phyloP scores from a whole-genome alignment of 208 protist species.

The Crithidia sp. region DNA sequence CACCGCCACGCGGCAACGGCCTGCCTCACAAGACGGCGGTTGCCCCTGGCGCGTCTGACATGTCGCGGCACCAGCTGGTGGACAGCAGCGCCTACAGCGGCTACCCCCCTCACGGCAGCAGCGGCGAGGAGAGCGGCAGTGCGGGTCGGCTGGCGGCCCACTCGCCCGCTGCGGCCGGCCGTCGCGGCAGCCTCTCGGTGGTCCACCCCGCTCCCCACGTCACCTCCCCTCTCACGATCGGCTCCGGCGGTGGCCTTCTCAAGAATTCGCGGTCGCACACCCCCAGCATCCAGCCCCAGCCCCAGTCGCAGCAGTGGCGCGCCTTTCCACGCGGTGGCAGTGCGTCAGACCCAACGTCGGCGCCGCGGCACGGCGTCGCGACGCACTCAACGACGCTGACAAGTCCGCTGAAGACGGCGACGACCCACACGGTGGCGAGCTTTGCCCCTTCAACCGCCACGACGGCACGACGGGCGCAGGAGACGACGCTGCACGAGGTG shows the following conservation, averaged over 20 bases:
- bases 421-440: background rate
- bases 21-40: background rate
- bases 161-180: background rate
- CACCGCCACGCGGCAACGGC: background rate
- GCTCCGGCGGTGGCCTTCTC: background rate
- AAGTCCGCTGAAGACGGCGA: background rate
- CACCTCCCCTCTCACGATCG: background rate
- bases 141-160: background rate
- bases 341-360: background rate
- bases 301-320: constrained; percentile 22
- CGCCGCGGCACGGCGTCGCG: background rate
- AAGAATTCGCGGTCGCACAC: constrained; percentile 10
- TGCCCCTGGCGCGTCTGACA: too few species aligned
- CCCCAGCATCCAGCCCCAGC: background rate
- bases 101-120: background rate
- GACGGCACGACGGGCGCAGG: constrained; percentile 3
- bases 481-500: constrained; percentile 21
- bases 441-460: background rate
- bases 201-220: background rate
- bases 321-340: constrained; percentile 10
- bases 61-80: background rate
- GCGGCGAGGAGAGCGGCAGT: background rate
- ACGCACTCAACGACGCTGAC: background rate
- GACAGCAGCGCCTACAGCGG: background rate
- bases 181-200: constrained; percentile 14